Base-by-base conservation (phyloP, 805 yeast species). In the Osmozyma mogii region DNA sequence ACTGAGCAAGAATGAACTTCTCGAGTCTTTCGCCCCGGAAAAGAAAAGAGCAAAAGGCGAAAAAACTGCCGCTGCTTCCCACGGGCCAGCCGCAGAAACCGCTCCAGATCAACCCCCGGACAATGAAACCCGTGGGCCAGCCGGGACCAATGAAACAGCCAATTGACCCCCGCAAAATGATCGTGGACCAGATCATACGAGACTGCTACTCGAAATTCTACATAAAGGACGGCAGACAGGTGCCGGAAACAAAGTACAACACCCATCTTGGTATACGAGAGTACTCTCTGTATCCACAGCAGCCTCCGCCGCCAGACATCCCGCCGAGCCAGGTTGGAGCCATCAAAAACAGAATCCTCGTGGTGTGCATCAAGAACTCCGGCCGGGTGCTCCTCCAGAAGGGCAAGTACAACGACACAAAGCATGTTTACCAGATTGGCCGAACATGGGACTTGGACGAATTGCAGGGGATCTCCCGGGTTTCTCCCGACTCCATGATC, bases 371-470 rank as follows among this genome's bases (percentile, higher is more conserved):
- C 2, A 74, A 79, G 47, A 63, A 70, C 27, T 67, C 78, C 5
- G 89, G 89, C 0, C 58, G 80, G 15, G 78, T 83, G 18, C 66
- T 77, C 34, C 44, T 88, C 9, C 95, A 87, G 50, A 88, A 89
- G 54, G 95, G 94, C 2, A 77, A 94, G 45, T 85, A 75, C 50
- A 80, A 81, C 43, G 61, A 71, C 7, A 49, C 44, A 21, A 82
- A 83, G 42, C 78, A 82, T 1, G 53, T 77, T 1, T 75, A 82
- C 44, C 96, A 88, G 55, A 84, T 88, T 29, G 97, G 97, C 18
- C 71, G 96, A 46, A 81, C 94, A 3, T 88, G 97, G 97, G 77
- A 75, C 38, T 58, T 89, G 44, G 82, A 72, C 36, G 94, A 84
- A 43, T 59, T 89, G 39, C 52, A 64, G 3, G 52, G 55, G 24